Percentiles rank a stretch among this genome's conserved stretches.
These are phyloP conservation scores for Cercospora zeae-maydis DNA, from an alignment of 2,329 filamentous ascomycete species.

Conservation along the genomic window DNA sequence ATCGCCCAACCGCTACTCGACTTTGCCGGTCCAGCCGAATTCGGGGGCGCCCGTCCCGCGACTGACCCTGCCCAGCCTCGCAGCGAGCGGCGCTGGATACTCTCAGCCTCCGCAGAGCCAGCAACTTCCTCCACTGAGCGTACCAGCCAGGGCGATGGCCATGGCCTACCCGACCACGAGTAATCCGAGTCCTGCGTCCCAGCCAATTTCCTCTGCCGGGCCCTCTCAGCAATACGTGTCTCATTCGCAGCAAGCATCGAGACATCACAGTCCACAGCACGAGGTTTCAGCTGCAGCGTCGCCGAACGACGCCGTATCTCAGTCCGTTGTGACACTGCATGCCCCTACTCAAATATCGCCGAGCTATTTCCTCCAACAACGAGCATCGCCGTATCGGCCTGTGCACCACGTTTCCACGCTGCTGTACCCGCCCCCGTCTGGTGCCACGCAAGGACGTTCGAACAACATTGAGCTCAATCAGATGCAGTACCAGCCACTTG, in stretches of 20 bases:
- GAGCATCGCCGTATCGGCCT: constrained; percentile 88
- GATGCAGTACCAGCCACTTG: constrained; percentile 52
- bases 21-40: constrained; percentile 35
- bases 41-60: constrained; percentile 42
- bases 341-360: constrained; percentile 69
- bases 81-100: constrained; percentile 24
- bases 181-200: constrained; percentile 49
- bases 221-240: constrained; percentile 22
- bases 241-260: constrained; percentile 38
- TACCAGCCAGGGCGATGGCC: constrained; percentile 63
- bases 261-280: constrained; percentile 51
- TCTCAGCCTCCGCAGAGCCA: constrained; percentile 22
- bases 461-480: constrained; percentile 45
- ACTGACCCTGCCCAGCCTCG: constrained; percentile 67
- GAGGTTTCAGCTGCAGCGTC: constrained; percentile 58
- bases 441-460: constrained; percentile 62
- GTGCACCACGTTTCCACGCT: constrained; percentile 85
- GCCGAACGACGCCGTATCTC: constrained; percentile 63
- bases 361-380: constrained; percentile 79
- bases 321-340: constrained; percentile 52
- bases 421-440: constrained; percentile 79
- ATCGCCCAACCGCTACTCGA: constrained; percentile 33
- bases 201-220: constrained; percentile 23
- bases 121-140: constrained; percentile 61
- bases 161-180: constrained; percentile 65